phyloP scores from a whole-genome alignment of 2,329 filamentous ascomycete genomes.

The Penicillium janthinellum region DNA sequence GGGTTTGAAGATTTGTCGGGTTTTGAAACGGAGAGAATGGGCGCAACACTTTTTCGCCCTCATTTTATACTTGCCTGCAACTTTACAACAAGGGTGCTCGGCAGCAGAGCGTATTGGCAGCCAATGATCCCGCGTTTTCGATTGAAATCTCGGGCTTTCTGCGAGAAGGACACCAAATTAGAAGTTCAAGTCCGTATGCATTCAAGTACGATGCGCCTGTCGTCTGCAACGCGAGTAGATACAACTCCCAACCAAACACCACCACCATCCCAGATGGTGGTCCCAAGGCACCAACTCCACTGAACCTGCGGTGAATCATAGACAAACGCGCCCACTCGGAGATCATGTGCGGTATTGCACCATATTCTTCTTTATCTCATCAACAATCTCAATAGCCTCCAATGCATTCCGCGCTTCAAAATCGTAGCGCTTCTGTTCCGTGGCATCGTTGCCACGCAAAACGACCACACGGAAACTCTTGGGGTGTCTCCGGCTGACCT shows the following conservation, averaged over 20 bases:
- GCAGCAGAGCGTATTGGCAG: background rate
- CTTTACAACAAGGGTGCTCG: background rate
- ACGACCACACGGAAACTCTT: constrained; percentile 65
- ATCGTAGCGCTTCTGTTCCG: constrained; percentile 67
- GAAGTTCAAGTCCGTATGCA: background rate
- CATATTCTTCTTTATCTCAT: constrained; percentile 64
- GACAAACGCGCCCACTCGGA: background rate
- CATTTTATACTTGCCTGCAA: background rate
- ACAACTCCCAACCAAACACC: background rate
- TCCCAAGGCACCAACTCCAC: background rate
- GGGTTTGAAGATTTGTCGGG: too few species aligned
- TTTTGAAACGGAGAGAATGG: too few species aligned
- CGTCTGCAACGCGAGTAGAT: background rate
- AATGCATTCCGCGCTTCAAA: constrained; percentile 61
- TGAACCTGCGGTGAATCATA: background rate
- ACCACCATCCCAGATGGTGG: background rate
- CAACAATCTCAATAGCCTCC: constrained; percentile 64
- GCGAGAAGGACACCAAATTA: background rate
- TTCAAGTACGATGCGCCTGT: background rate
- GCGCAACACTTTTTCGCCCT: background rate
- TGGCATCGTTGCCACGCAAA: constrained; percentile 61
- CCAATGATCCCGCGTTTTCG: too few species aligned
- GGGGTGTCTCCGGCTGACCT: constrained; percentile 65
- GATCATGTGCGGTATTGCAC: constrained; percentile 46
- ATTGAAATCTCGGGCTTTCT: background rate